Evolutionary conservation across 495 filamentous ascomycete species (phyloP).

Genomic region (Achaetomiella virescens): DNA sequence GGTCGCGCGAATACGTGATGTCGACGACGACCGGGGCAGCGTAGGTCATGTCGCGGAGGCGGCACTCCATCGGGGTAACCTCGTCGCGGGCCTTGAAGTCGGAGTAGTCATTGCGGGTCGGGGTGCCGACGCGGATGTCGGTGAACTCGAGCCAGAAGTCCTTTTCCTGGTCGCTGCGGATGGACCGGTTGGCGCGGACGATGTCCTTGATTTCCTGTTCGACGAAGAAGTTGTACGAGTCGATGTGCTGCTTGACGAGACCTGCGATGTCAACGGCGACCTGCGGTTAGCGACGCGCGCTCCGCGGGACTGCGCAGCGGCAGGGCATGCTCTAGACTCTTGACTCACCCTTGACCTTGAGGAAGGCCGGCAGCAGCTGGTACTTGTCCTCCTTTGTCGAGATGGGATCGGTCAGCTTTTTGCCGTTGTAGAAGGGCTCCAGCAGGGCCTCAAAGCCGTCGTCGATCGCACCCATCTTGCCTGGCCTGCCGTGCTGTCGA

Average conservation of each 20-base stretch:
- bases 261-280: slow-evolving; percentile 3
- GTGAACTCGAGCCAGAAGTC: slow-evolving; percentile 85
- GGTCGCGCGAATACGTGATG: slow-evolving; percentile 75
- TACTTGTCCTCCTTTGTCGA: slow-evolving; percentile 90
- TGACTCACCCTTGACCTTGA: slow-evolving; percentile 78
- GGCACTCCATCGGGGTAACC: slow-evolving; percentile 88
- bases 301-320: neutral
- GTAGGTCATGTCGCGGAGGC: slow-evolving; percentile 91
- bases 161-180: slow-evolving; percentile 82
- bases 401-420: slow-evolving; percentile 86
- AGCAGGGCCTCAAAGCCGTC: slow-evolving; percentile 78
- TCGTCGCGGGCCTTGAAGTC: slow-evolving; percentile 53
- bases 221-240: slow-evolving; percentile 97
- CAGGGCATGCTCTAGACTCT: neutral
- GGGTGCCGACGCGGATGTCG: slow-evolving; percentile 76
- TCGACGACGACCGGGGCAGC: slow-evolving; percentile 88
- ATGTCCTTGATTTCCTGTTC: slow-evolving; percentile 95
- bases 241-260: slow-evolving; percentile 62
- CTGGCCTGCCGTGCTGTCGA: slow-evolving; percentile 12
- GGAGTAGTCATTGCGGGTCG: slow-evolving; percentile 68
- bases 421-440: slow-evolving; percentile 94
- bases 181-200: slow-evolving; percentile 74
- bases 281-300: neutral
- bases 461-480: slow-evolving; percentile 41
- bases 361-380: slow-evolving; percentile 90